These are phyloP conservation scores for Dioscorea dumetorum DNA, from an alignment of 106 monocot species.

Conservation along the genomic window DNA sequence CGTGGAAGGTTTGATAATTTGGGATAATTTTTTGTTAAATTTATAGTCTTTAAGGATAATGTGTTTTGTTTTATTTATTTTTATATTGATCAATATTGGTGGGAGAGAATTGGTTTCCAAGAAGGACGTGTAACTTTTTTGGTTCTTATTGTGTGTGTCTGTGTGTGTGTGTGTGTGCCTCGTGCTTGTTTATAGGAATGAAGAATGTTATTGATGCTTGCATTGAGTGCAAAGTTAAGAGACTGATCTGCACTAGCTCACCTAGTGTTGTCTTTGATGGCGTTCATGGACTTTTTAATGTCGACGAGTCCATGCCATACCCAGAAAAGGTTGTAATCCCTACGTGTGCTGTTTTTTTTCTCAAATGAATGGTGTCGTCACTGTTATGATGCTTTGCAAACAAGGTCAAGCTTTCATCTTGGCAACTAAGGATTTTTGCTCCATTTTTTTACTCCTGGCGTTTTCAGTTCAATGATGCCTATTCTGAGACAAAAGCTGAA, in stretches of 20 bases:
- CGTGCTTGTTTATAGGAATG: conserved; percentile 53
- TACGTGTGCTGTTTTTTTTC: background rate
- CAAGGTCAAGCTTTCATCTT: too few species aligned
- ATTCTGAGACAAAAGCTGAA: conserved; percentile 96
- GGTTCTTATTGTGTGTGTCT: too few species aligned
- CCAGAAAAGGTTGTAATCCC: conserved; percentile 54
- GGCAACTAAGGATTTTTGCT: too few species aligned
- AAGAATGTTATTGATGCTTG: conserved; percentile 97
- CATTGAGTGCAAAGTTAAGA: conserved; percentile 84
- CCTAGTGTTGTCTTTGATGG: conserved; percentile 98
- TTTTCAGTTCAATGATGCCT: conserved; percentile 90
- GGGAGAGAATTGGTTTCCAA: too few species aligned
- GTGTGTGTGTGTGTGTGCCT: too few species aligned
- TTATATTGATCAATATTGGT: too few species aligned
- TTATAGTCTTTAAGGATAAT: too few species aligned
- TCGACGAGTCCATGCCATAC: conserved; percentile 70
- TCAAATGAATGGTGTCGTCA: too few species aligned
- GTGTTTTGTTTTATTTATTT: too few species aligned
- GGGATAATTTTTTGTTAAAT: too few species aligned
- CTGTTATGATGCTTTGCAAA: too few species aligned
- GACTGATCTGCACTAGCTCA: conserved; percentile 90
- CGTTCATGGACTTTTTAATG: conserved; percentile 74
- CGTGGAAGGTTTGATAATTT: conserved; percentile 59
- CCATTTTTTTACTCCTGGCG: background rate
- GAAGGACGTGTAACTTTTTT: too few species aligned